phyloP scores from a whole-genome alignment of 2,329 filamentous ascomycete species.

The Rugonectria rugulosa region DNA sequence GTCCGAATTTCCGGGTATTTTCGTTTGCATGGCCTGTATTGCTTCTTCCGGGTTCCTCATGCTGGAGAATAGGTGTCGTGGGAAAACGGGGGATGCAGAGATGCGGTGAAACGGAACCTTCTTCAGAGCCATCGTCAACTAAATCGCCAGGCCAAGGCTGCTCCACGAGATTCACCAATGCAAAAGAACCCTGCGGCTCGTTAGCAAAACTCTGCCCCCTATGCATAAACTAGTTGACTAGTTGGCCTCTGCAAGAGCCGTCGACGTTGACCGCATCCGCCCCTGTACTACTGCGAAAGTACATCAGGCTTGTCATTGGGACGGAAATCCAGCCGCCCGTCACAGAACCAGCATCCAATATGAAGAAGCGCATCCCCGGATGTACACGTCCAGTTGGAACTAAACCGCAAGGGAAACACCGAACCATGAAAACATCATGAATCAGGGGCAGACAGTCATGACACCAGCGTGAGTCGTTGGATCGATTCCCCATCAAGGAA shows the following conservation, averaged over 20 bases:
- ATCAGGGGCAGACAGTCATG: conserved; percentile 13
- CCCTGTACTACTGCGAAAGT: conserved; percentile 6
- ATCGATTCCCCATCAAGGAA: too few relatives aligned
- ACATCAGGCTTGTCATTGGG: background rate
- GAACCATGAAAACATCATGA: conserved; percentile 6
- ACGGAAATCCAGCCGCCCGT: background rate
- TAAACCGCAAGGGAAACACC: background rate
- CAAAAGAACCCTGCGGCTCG: conserved; percentile 6
- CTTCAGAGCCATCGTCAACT: too few relatives aligned
- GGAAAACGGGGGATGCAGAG: too few relatives aligned
- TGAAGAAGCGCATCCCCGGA: background rate
- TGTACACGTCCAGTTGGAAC: too few relatives aligned
- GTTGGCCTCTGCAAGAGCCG: too few relatives aligned
- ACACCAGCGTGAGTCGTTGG: conserved; percentile 12
- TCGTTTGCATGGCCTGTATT: background rate
- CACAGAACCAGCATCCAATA: background rate
- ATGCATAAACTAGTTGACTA: too few relatives aligned
- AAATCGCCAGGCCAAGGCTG: too few relatives aligned
- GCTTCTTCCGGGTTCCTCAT: too few relatives aligned
- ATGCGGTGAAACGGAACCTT: too few relatives aligned
- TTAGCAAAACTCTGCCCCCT: too few relatives aligned
- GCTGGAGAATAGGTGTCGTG: too few relatives aligned
- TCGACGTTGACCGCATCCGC: background rate
- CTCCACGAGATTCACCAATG: background rate
- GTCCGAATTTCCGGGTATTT: background rate